These are phyloP conservation scores for Lasiosphaeria miniovina DNA, from an alignment of 495 filamentous ascomycete genomes.

Conservation along the genomic window DNA sequence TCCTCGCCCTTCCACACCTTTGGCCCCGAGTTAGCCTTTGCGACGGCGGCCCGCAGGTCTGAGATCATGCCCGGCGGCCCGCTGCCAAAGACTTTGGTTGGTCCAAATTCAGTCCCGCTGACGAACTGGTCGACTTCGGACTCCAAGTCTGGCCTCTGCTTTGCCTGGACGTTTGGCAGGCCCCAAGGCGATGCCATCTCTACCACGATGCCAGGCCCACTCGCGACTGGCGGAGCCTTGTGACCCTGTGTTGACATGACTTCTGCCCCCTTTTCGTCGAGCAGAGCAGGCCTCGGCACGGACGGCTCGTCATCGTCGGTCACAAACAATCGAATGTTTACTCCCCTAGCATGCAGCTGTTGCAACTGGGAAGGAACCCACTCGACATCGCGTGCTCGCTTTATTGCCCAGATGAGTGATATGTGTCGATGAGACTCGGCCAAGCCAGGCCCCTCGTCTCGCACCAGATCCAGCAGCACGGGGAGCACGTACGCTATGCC, in stretches of 20 bases:
- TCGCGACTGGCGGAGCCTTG: too few relatives aligned
- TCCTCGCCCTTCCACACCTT: constrained; percentile 56
- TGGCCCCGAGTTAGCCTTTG: constrained; percentile 44
- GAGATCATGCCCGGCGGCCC: constrained; percentile 60
- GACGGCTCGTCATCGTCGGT: constrained; percentile 42
- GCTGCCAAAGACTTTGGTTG: constrained; percentile 57
- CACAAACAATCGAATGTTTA: constrained; percentile 55
- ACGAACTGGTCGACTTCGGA: constrained; percentile 38
- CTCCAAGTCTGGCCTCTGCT: constrained; percentile 30
- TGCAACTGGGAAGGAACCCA: constrained; percentile 60
- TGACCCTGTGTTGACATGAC: too few relatives aligned
- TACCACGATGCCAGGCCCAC: constrained; percentile 13
- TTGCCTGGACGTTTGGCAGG: constrained; percentile 9
- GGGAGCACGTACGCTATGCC: constrained; percentile 63
- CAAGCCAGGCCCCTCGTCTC: constrained; percentile 28
- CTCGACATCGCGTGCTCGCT: constrained; percentile 47
- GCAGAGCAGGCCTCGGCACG: constrained; percentile 5
- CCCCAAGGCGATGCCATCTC: neutral
- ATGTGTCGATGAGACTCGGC: constrained; percentile 36
- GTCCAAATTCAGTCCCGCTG: constrained; percentile 36
- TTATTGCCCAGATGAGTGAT: constrained; percentile 58
- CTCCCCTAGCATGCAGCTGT: constrained; percentile 36
- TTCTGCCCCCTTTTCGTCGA: constrained; percentile 20
- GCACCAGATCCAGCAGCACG: constrained; percentile 45
- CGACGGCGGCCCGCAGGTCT: constrained; percentile 54